Percentiles rank a stretch among this genome's conserved stretches.
Conservation (phyloP, 345 rosid genomes). For the Noccaea caerulescens region DNA sequence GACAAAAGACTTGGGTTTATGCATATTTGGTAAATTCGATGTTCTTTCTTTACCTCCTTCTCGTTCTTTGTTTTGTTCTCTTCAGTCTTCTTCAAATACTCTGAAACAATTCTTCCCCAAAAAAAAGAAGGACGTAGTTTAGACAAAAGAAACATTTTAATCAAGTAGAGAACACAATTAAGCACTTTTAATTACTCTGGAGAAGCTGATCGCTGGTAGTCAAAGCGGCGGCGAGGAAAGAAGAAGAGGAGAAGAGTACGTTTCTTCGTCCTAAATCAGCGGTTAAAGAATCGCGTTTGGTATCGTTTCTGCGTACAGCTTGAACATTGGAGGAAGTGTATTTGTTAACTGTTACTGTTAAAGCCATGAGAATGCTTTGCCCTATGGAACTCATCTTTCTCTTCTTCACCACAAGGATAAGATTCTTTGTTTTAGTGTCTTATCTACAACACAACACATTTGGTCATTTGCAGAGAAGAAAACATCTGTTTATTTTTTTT, state of each 20-base stretch:
- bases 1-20: background rate
- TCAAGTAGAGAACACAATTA: background rate
- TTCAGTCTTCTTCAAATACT: conserved; percentile 80
- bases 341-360: conserved; percentile 90
- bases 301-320: conserved; percentile 63
- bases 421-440: conserved; percentile 7
- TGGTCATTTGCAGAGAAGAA: conserved; percentile 3
- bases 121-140: background rate
- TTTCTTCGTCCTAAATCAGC: conserved; percentile 59
- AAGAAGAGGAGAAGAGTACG: conserved; percentile 59
- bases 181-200: conserved; percentile 50
- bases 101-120: conserved; percentile 45
- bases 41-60: conserved; percentile 64
- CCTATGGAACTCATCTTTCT: conserved; percentile 51
- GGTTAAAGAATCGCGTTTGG: conserved; percentile 35
- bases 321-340: conserved; percentile 76
- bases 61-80: conserved; percentile 83
- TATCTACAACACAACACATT: conserved; percentile 15
- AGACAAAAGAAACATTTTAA: background rate
- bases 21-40: background rate
- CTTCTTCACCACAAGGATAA: conserved; percentile 39
- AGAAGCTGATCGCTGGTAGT: conserved; percentile 66
- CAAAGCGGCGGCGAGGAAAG: conserved; percentile 56
- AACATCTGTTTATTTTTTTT: conserved; percentile 9
- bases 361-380: conserved; percentile 86